Evolutionary conservation across 495 filamentous ascomycete genomes (phyloP).

Genomic region (Schizothecium vesticola): DNA sequence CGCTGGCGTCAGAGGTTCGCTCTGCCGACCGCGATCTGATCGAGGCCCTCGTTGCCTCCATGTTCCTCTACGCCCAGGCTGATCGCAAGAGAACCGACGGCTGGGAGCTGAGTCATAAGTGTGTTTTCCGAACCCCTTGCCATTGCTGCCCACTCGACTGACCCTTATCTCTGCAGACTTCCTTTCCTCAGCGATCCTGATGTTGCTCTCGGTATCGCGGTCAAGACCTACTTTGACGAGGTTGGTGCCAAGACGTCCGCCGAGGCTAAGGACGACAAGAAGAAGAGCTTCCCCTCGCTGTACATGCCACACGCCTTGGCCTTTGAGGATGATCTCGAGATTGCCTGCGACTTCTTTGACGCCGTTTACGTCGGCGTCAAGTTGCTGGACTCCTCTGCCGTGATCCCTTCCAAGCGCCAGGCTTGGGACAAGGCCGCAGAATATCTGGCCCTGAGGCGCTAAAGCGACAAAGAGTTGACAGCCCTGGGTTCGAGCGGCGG

Average conservation of each 20-base stretch:
- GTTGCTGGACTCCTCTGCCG: constrained; percentile 51
- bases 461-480: not conserved
- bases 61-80: constrained; percentile 74
- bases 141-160: constrained; percentile 12
- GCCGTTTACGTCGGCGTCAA: constrained; percentile 69
- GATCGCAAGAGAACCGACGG: constrained; percentile 65
- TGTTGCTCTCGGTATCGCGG: constrained; percentile 80
- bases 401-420: constrained; percentile 52
- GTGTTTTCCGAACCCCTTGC: constrained; percentile 28
- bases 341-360: constrained; percentile 78
- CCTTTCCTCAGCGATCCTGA: constrained; percentile 83
- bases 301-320: constrained; percentile 69
- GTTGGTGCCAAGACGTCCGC: constrained; percentile 55
- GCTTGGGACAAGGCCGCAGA: constrained; percentile 61
- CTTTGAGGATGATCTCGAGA: constrained; percentile 70
- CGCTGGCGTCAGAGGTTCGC: constrained; percentile 73
- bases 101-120: constrained; percentile 66
- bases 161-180: constrained; percentile 47
- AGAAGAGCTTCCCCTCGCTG: constrained; percentile 52
- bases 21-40: constrained; percentile 71
- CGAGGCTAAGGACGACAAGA: constrained; percentile 56
- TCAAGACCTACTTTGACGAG: constrained; percentile 91
- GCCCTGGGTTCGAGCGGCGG: not conserved
- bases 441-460: constrained; percentile 45
- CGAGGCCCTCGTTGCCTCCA: constrained; percentile 70